Conservation (phyloP, 1,284 basidiomycete species). For the Coriolopsis trogii region DNA sequence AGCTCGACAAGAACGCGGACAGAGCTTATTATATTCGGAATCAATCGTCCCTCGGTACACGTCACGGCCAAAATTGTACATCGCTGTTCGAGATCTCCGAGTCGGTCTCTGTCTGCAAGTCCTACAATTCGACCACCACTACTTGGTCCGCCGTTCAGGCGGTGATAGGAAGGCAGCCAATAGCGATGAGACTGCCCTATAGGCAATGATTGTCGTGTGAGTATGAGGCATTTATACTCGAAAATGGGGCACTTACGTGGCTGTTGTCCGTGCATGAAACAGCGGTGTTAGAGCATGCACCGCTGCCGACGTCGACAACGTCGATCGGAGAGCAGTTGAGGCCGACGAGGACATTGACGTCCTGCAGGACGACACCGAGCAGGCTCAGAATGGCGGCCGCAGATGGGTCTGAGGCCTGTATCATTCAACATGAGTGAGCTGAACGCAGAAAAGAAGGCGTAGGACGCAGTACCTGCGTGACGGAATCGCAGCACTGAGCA, state of each 20-base stretch:
- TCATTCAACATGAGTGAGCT: background rate
- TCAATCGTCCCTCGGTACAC: too few relatives aligned
- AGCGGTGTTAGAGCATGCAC: background rate
- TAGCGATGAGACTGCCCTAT: slow-evolving; percentile 2
- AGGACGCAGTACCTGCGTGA: background rate
- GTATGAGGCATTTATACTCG: background rate
- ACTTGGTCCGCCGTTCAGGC: too few relatives aligned
- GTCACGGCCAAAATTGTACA: too few relatives aligned
- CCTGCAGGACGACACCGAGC: background rate
- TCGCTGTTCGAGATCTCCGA: too few relatives aligned
- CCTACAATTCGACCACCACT: too few relatives aligned
- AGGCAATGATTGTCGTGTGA: background rate
- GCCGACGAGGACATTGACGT: background rate
- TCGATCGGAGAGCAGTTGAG: background rate
- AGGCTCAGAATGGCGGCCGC: background rate
- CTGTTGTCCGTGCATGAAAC: background rate
- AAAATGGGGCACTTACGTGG: background rate
- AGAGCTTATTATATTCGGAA: too few relatives aligned
- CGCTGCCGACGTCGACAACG: background rate
- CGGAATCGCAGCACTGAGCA: background rate
- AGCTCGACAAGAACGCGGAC: too few relatives aligned
- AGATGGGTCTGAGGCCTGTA: background rate
- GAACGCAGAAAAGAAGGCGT: too few relatives aligned
- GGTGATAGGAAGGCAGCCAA: slow-evolving; percentile 7
- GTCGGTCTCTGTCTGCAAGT: too few relatives aligned